A percentile compares a stretch with the other conserved stretches of the same genome.
Evolutionary conservation across 257 asterid genomes (phyloP).

Genomic region (Fraxinus anomala): DNA sequence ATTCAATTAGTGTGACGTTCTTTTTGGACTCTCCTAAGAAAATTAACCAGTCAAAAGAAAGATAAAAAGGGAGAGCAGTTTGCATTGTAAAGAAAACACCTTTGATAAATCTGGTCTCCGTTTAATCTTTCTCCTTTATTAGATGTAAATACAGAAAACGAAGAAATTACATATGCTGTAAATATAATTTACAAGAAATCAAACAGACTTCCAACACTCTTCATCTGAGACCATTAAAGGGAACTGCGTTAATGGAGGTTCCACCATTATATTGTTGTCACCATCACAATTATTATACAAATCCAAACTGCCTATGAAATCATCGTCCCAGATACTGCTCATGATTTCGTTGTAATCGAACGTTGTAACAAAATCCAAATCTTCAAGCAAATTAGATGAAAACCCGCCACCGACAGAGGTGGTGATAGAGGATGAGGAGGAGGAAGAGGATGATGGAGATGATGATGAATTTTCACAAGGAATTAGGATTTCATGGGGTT

Average conservation of each 20-base stretch:
- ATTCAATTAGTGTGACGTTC: too few species aligned
- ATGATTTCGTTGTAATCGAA: conserved; percentile 42
- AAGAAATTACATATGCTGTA: not conserved
- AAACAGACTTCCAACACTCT: not conserved
- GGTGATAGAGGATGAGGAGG: not conserved
- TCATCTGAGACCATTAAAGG: conserved; percentile 7
- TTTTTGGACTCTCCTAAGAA: too few species aligned
- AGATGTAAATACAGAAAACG: not conserved
- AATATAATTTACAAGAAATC: not conserved
- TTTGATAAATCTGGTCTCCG: not conserved
- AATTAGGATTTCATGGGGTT: conserved; percentile 64
- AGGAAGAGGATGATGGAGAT: conserved; percentile 28
- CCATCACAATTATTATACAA: conserved; percentile 36
- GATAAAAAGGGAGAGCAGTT: not conserved
- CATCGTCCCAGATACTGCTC: conserved; percentile 63
- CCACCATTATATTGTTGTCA: not conserved
- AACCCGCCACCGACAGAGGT: conserved; percentile 25
- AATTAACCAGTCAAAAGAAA: not conserved
- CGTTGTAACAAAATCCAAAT: conserved; percentile 37
- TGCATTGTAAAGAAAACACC: not conserved
- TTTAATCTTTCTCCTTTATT: not conserved
- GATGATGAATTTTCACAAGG: conserved; percentile 34
- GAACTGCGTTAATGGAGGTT: not conserved
- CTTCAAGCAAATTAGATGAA: conserved; percentile 30
- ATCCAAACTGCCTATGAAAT: conserved; percentile 50